Base-by-base conservation (phyloP, 179 eudicot genomes). In the Monotropa hypopitys region DNA sequence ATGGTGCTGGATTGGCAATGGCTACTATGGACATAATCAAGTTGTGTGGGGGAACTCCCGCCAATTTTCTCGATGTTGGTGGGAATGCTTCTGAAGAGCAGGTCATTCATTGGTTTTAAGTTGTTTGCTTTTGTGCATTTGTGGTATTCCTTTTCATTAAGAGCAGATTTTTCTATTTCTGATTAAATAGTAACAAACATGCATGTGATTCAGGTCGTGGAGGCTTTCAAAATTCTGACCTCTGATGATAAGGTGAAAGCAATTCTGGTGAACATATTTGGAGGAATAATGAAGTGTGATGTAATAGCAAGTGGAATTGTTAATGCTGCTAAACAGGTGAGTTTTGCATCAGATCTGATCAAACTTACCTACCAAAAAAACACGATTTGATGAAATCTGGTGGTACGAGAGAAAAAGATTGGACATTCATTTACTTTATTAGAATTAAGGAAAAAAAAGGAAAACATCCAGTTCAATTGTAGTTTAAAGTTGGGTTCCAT, bases 1-100 rank as follows among this genome's bases (percentile, higher is more conserved):
- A 94, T 76, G 99, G 99, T 35, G 99, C 99, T 81, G 99, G 99
- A 72, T 88, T 95, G 88, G 99, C 99, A 75, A 95, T 95, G 99
- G 97, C 99, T 72, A 95, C 99, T 72, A 95, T 95, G 99, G 99
- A 94, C 81, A 94, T 94, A 33, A 94, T 94, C 76, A 94, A 94
- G 87, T 77, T 94, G 79, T 93, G 91, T 77, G 98, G 98, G 40
- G 98, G 98, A 80, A 94, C 98, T 77, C 98, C 98, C 76, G 97
- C 98, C 77, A 94, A 94, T 84, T 94, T 94, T 81, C 90, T 94
- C 57, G 97, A 94, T 86, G 98, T 94, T 63, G 97, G 98, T 75
- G 98, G 98, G 49, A 92, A 87, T 90, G 98, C 98, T 74, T 92
- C 98, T 79, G 98, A 94, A 84, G 72, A 81, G 83, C 98, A 94